Evolutionary conservation across 805 yeast genomes (phyloP), one percentile per base, ranked within the genome.

Genomic region (Lachancea mirantina): DNA sequence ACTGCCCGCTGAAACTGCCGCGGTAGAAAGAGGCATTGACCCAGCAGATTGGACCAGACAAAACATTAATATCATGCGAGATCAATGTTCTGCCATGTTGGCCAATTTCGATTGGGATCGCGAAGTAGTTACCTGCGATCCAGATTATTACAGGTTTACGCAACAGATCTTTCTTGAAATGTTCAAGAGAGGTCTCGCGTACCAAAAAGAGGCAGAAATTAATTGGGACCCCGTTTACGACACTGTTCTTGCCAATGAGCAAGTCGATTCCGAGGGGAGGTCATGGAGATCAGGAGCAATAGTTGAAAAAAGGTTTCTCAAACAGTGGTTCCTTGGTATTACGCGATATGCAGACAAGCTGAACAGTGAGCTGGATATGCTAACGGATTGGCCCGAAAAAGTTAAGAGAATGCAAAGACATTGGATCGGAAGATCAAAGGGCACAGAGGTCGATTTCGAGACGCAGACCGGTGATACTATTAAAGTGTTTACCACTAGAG

Each of bases 151-250:
- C 61, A 80, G 76, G 49, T 88, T 94, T 79, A 89, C 97, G 0
- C 98, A 92, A 53, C 73, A 77, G 64, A 70, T 92, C 14, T 92
- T 92, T 46, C 56, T 84, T 17, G 64, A 82, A 50, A 52, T 92
- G 34, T 74, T 69, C 55, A 74, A 85, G 46, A 67, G 77, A 28
- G 94, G 94, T 0, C 60, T 84, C 30, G 97, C 96, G 0, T 89
- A 92, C 50, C 69, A 88, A 43, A 78, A 79, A 28, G 76, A 77
- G 29, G 94, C 96, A 0, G 87, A 79, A 46, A 92, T 92, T 38
- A 92, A 92, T 52, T 92, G 98, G 98, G 98, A 92, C 58, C 98
- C 98, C 0, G 74, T 92, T 0, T 98, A 92, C 49, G 73, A 80
- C 43, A 92, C 98, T 0, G 98, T 92, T 1, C 65, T 92, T 39